Percentiles rank a stretch among this genome's conserved stretches.
Evolutionary conservation across 2,329 filamentous ascomycete species (phyloP).

Genomic region (Fusarium hainanense): DNA sequence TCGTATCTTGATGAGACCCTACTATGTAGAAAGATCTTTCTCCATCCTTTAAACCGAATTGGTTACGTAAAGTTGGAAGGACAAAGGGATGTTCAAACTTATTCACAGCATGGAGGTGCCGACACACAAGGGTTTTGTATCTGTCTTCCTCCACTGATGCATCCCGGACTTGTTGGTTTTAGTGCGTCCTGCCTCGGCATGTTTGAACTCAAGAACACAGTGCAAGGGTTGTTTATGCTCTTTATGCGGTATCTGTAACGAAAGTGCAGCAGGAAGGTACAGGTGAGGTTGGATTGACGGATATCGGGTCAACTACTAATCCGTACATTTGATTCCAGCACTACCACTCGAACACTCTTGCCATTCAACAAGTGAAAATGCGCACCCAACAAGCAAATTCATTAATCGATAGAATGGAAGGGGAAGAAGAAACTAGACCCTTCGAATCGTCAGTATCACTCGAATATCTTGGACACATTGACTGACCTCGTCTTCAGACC

Average conservation of each 20-base stretch:
- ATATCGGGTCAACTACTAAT: not conserved
- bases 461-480: rapidly evolving
- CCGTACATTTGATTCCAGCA: not conserved
- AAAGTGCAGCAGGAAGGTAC: not conserved
- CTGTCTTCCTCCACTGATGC: not conserved
- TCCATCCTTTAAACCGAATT: not conserved
- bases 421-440: not conserved
- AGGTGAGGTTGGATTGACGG: not conserved
- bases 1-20: not conserved
- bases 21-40: rapidly evolving
- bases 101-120: not conserved
- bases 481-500: not conserved
- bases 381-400: no score
- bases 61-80: rapidly evolving
- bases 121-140: not conserved
- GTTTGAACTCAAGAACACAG: no score
- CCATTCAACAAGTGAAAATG: no score
- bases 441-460: not conserved
- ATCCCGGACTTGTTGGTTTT: rapidly evolving
- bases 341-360: no score
- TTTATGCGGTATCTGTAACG: not conserved
- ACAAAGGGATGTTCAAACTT: not conserved
- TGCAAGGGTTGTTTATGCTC: no score
- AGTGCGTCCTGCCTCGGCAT: no score
- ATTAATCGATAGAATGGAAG: no score